Conservation (phyloP, 129 eudicot species). For the Daucus carota region DH1_v3.0 NC_030381.2:32839001-32839500, state of each 20-base stretch:
- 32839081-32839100: background rate
- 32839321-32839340: background rate
- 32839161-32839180: background rate
- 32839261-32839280: background rate
- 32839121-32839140: background rate
- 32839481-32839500: background rate
- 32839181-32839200: background rate
- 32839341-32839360: background rate
- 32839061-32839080: background rate
- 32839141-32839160: background rate
- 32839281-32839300: background rate
- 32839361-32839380: background rate
- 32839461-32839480: background rate
- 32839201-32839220: background rate
- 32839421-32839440: background rate
- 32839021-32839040: conserved; percentile 1
- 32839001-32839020: conserved; percentile 27
- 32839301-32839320: background rate
- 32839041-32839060: background rate
- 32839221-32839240: background rate
- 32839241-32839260: background rate
- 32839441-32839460: background rate
- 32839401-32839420: background rate
- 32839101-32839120: background rate
- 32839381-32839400: background rate